phyloP scores from a whole-genome alignment of 495 filamentous ascomycete species.

The Tuber umbilicatum region DNA sequence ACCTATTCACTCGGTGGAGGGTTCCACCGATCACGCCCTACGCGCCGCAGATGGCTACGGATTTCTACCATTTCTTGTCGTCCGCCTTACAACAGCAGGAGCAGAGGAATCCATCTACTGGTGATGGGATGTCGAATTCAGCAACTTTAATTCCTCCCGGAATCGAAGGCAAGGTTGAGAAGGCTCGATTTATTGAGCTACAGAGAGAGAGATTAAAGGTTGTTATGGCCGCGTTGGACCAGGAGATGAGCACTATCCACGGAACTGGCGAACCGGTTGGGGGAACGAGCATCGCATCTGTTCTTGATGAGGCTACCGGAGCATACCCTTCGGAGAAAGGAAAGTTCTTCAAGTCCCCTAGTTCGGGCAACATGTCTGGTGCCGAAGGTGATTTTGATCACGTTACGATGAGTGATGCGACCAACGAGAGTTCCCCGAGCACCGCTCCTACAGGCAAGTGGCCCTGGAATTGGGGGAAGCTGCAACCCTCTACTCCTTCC shows the following conservation, averaged over 20 bases:
- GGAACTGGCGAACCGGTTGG: constrained; percentile 21
- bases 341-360: constrained; percentile 29
- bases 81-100: constrained; percentile 49
- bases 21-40: constrained; percentile 54
- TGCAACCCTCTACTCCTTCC: constrained; percentile 19
- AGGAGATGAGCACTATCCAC: constrained; percentile 37
- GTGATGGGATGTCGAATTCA: constrained; percentile 18
- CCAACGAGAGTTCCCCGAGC: constrained; percentile 22
- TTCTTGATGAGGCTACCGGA: constrained; percentile 30
- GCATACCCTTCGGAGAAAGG: constrained; percentile 12
- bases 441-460: constrained; percentile 32
- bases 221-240: constrained; percentile 39
- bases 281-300: constrained; percentile 29
- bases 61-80: constrained; percentile 70
- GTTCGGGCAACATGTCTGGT: constrained; percentile 30
- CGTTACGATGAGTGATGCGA: constrained; percentile 36
- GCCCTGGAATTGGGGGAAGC: constrained; percentile 32
- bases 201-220: constrained; percentile 36
- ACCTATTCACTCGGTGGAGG: constrained; percentile 74
- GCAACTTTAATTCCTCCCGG: constrained; percentile 32
- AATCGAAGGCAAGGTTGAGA: constrained; percentile 34
- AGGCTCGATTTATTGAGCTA: constrained; percentile 37
- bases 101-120: constrained; percentile 8
- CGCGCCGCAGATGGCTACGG: constrained; percentile 49
- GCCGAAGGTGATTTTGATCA: constrained; percentile 37